phyloP scores from a whole-genome alignment of 2,329 filamentous ascomycete genomes.

The Colletotrichum tanaceti region DNA sequence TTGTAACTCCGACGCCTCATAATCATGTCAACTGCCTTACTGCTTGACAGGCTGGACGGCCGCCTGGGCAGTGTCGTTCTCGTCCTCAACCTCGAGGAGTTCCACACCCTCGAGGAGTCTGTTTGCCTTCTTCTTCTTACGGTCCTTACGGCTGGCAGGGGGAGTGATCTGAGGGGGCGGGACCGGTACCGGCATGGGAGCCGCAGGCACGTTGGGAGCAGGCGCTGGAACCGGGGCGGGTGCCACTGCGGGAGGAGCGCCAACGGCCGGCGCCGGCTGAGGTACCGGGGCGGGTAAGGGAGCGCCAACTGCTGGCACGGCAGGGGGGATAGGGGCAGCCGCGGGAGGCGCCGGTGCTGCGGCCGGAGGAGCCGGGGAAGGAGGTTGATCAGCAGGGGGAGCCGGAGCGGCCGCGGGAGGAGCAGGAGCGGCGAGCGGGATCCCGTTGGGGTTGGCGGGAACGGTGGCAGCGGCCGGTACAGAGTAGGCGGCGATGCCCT shows the following conservation, averaged over 20 bases:
- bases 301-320: conserved; percentile 8
- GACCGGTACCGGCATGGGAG: conserved; percentile 1
- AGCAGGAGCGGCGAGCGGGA: neutral
- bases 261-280: conserved; percentile 8
- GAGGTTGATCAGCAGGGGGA: neutral
- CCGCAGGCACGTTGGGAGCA: conserved; percentile 18
- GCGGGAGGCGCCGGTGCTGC: neutral
- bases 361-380: neutral
- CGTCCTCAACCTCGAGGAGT: neutral
- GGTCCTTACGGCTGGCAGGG: conserved; percentile 18
- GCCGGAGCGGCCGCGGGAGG: conserved; percentile 1
- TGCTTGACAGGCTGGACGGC: neutral
- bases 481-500: conserved; percentile 42
- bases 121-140: conserved; percentile 26
- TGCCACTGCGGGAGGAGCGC: conserved; percentile 2
- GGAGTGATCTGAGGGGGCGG: conserved; percentile 27
- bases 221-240: conserved; percentile 5
- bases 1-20: conserved; percentile 31
- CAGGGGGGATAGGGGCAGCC: neutral
- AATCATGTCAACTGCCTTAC: neutral
- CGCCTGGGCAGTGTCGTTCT: neutral
- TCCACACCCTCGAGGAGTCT: neutral
- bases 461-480: conserved; percentile 25
- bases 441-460: neutral
- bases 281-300: neutral